These are phyloP conservation scores for Ophiostoma angusticollis DNA, from an alignment of 2,329 filamentous ascomycete species.

Conservation along the genomic window DNA sequence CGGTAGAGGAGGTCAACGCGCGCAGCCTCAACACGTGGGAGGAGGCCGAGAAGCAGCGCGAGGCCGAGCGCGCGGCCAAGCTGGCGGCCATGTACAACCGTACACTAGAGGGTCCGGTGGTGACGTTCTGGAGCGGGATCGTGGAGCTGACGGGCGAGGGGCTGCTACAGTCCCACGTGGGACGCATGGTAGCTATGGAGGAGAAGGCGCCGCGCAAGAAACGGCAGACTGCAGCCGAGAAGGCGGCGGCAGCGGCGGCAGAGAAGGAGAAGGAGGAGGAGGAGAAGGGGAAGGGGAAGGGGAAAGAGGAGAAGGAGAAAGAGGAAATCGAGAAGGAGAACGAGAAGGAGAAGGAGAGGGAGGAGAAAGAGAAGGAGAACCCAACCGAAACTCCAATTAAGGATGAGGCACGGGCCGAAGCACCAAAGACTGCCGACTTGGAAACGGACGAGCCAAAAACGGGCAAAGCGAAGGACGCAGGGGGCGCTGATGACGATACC, in stretches of 20 bases:
- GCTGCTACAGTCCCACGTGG: conserved; percentile 53
- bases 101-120: conserved; percentile 74
- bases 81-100: conserved; percentile 80
- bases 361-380: neutral
- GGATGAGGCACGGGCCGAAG: neutral
- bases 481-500: too few species aligned
- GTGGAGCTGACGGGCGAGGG: conserved; percentile 62
- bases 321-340: neutral
- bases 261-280: neutral
- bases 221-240: conserved; percentile 25
- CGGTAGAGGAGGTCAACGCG: conserved; percentile 73
- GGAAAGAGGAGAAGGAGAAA: neutral
- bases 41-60: conserved; percentile 76
- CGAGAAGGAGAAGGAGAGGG: neutral
- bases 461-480: too few species aligned
- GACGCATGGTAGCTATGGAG: conserved; percentile 50
- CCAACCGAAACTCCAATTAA: too few species aligned
- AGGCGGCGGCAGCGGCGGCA: conserved; percentile 6
- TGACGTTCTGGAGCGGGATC: conserved; percentile 88
- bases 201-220: conserved; percentile 44
- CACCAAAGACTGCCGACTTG: neutral
- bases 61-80: conserved; percentile 70
- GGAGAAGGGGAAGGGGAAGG: neutral
- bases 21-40: conserved; percentile 92
- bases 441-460: neutral